Evolutionary conservation across 495 filamentous ascomycete species (phyloP), one percentile per base, ranked within the genome.

Genomic region (Trichoderma virens): DNA sequence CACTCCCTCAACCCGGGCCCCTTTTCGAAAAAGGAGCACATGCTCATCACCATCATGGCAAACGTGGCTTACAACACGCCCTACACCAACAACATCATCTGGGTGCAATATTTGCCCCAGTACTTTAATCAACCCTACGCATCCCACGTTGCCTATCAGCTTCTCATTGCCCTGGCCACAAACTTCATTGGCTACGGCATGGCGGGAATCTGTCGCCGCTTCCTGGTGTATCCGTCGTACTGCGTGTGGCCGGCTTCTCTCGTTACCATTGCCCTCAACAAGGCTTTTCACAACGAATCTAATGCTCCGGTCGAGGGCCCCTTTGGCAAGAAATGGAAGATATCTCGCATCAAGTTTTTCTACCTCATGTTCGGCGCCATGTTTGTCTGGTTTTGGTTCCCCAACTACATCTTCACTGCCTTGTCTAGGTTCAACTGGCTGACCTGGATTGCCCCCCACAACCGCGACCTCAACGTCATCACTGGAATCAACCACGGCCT

Each of bases 121-220:
- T 77, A 69, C 65, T 76, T 76, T 65, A 73, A 75, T 67, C 74
- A 76, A 66, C 34, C 62, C 11, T 77, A 73, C 23, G 72, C 75
- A 0, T 70, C 71, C 30, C 63, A 69, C 38, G 71, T 75, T 62
- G 32, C 41, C 9, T 77, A 77, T 68, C 76, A 82, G 65, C 73
- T 83, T 4, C 62, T 75, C 5, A 67, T 77, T 35, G 74, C 68
- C 13, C 64, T 75, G 14, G 68, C 73, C 0, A 80, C 79, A 8
- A 79, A 80, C 65, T 66, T 81, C 30, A 73, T 80, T 23, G 81
- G 81, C 13, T 82, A 82, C 59, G 76, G 77, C 38, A 73, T 82
- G 60, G 78, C 81, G 14, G 81, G 81, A 2, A 73, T 86, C 65
- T 75, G 77, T 14, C 75, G 80, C 13, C 76, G 80, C 23, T 86